A percentile compares a stretch with the other conserved stretches of the same genome.
Evolutionary conservation across 495 filamentous ascomycete genomes (phyloP).

Genomic region (Aspergillus haitiensis): DNA sequence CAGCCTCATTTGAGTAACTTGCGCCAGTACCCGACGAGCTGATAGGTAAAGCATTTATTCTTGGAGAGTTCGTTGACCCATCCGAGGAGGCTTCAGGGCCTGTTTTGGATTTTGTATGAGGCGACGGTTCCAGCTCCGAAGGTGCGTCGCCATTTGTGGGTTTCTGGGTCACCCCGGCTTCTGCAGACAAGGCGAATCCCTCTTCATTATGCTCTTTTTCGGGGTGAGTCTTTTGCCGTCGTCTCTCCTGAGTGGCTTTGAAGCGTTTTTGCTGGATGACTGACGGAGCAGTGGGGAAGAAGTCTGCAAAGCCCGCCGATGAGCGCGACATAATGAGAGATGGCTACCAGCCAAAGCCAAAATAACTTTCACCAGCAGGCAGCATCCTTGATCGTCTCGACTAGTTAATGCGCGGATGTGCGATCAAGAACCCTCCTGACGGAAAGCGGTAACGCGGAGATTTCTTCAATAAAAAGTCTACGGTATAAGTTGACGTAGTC

Average conservation of each 20-base stretch:
- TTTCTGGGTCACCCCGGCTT: conserved; percentile 16
- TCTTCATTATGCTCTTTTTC: conserved; percentile 26
- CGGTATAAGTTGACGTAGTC: not conserved
- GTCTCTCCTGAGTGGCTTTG: conserved; percentile 44
- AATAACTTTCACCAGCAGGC: conserved; percentile 35
- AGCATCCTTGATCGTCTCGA: conserved; percentile 44
- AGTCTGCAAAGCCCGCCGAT: conserved; percentile 81
- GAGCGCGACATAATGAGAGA: conserved; percentile 72
- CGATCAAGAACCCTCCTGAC: conserved; percentile 30
- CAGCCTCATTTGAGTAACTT: conserved; percentile 48
- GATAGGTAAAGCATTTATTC: conserved; percentile 62
- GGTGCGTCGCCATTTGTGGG: conserved; percentile 10
- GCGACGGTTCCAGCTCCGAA: conserved; percentile 16
- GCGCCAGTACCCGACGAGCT: conserved; percentile 44
- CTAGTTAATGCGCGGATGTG: conserved; percentile 27
- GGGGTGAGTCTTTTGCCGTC: conserved; percentile 33
- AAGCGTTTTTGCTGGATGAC: conserved; percentile 58
- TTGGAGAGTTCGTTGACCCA: conserved; percentile 66
- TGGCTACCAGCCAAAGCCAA: conserved; percentile 47
- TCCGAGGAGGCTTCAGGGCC: conserved; percentile 46
- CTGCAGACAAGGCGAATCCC: conserved; percentile 5
- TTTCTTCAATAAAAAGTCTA: not conserved
- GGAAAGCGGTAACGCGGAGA: conserved; percentile 17
- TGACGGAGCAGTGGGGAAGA: conserved; percentile 83
- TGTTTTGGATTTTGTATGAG: conserved; percentile 16